phyloP scores from a whole-genome alignment of 2,329 filamentous ascomycete genomes.

The Biscogniauxia mediterranea region DNA sequence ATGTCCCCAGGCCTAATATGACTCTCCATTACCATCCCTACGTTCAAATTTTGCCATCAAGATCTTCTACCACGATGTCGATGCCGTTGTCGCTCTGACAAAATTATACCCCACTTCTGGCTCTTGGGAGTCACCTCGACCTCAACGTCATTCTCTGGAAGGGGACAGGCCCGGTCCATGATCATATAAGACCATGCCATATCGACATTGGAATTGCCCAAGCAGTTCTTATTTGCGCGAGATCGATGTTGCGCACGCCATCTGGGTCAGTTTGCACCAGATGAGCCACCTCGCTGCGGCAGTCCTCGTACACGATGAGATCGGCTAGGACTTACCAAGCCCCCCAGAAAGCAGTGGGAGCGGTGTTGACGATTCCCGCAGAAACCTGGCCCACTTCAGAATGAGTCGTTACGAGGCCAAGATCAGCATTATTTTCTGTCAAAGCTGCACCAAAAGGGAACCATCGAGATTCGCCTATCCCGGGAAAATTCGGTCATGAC shows the following conservation, averaged over 20 bases:
- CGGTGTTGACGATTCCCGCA: slow-evolving; percentile 7
- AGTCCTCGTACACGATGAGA: slow-evolving; percentile 6
- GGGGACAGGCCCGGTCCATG: no score
- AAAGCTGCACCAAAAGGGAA: slow-evolving; percentile 7
- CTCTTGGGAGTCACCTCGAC: not conserved
- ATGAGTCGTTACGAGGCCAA: slow-evolving; percentile 5
- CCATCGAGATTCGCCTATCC: slow-evolving; percentile 2
- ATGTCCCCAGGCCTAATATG: no score
- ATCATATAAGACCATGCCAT: no score
- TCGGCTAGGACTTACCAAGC: slow-evolving; percentile 5
- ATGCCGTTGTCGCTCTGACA: no score
- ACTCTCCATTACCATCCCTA: no score
- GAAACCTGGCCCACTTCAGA: slow-evolving; percentile 8
- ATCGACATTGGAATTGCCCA: no score
- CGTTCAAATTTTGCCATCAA: no score
- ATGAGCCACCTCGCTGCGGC: slow-evolving; percentile 3
- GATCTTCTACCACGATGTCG: no score
- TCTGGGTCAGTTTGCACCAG: slow-evolving; percentile 6
- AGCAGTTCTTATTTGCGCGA: slow-evolving; percentile 3
- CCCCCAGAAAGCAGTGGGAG: slow-evolving; percentile 5
- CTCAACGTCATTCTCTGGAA: not conserved
- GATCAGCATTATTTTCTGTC: slow-evolving; percentile 1
- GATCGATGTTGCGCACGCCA: slow-evolving; percentile 5
- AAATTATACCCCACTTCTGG: no score
- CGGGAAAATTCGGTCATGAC: slow-evolving; percentile 4